These are phyloP conservation scores for Tubosaeta sp. DNA, from an alignment of 768 basidiomycete genomes.

Conservation along the genomic window DNA sequence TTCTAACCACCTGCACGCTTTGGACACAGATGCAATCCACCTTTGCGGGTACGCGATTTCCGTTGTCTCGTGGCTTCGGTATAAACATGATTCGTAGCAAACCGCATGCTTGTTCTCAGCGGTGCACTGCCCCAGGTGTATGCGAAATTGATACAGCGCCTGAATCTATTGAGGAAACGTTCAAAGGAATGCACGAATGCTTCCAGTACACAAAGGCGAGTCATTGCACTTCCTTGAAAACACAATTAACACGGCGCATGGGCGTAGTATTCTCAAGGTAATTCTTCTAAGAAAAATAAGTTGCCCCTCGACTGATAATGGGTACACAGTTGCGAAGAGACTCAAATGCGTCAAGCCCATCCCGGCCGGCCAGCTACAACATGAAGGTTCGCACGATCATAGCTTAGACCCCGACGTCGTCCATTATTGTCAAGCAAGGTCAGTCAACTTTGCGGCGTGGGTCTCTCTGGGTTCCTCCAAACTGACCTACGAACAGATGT, in stretches of 20 bases:
- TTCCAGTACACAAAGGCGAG: conserved; percentile 61
- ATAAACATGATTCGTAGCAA: conserved; percentile 19
- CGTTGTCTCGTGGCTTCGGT: conserved; percentile 2
- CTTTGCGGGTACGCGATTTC: conserved; percentile 51
- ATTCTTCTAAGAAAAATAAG: not conserved
- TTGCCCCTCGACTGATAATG: not conserved
- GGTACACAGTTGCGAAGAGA: conserved; percentile 42
- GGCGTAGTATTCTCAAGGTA: conserved; percentile 52
- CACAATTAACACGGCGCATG: not conserved
- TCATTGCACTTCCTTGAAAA: not conserved
- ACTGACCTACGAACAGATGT: conserved; percentile 35
- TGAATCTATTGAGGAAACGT: conserved; percentile 55
- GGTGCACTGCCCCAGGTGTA: conserved; percentile 45
- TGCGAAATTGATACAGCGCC: conserved; percentile 57
- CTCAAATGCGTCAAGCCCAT: conserved; percentile 46
- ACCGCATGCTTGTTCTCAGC: conserved; percentile 45
- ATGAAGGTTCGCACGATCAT: conserved; percentile 49
- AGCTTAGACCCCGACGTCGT: conserved; percentile 38
- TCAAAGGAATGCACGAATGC: conserved; percentile 53
- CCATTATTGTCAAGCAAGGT: conserved; percentile 53
- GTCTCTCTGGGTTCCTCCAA: no score
- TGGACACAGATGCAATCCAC: conserved; percentile 39
- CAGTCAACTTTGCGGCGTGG: conserved; percentile 2
- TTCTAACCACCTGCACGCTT: conserved; percentile 49
- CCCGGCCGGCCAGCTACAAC: conserved; percentile 37